A percentile compares a stretch with the other conserved stretches of the same genome.
Evolutionary conservation across 2,329 filamentous ascomycete species (phyloP).

Genomic region (Xylariaceae sp.): DNA sequence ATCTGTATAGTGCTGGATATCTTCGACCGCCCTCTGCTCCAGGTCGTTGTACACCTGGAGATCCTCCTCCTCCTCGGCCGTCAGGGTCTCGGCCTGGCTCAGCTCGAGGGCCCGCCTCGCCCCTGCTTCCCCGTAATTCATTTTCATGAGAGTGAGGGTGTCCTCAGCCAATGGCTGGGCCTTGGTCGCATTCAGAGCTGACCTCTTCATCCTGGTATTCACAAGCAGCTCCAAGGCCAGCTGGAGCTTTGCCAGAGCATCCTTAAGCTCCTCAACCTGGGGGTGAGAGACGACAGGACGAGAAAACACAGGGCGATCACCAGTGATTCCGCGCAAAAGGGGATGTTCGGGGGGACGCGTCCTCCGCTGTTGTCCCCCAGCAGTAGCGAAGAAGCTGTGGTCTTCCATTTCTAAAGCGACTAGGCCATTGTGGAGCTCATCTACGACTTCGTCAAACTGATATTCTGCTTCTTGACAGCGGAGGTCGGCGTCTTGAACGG

Average conservation of each 20-base stretch:
- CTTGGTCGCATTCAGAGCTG: constrained; percentile 17
- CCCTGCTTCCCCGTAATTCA: constrained; percentile 21
- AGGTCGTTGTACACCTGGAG: constrained; percentile 33
- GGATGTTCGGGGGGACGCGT: constrained; percentile 14
- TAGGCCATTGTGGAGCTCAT: constrained; percentile 19
- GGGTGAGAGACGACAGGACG: constrained; percentile 38
- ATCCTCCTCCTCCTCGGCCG: constrained; percentile 35
- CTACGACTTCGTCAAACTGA: constrained; percentile 20
- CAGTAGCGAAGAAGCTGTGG: constrained; percentile 17
- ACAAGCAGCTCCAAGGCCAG: constrained; percentile 39
- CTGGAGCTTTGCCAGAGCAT: constrained; percentile 36
- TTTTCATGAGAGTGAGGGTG: constrained; percentile 15
- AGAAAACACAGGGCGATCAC: constrained; percentile 23
- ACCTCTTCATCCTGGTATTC: constrained; percentile 34
- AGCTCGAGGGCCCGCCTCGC: constrained; percentile 28
- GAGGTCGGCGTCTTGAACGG: constrained; percentile 14
- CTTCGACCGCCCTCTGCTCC: constrained; percentile 25
- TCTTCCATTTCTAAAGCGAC: constrained; percentile 17
- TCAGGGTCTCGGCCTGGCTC: constrained; percentile 24
- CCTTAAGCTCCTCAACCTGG: constrained; percentile 36
- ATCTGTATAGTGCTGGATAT: constrained; percentile 26
- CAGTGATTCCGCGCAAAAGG: constrained; percentile 21
- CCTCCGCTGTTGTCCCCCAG: constrained; percentile 9
- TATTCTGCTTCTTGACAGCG: constrained; percentile 18
- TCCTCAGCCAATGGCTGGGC: constrained; percentile 12